Evolutionary conservation across 495 filamentous ascomycete genomes (phyloP), one percentile per base, ranked within the genome.

Genomic region (Darksidea phi): DNA sequence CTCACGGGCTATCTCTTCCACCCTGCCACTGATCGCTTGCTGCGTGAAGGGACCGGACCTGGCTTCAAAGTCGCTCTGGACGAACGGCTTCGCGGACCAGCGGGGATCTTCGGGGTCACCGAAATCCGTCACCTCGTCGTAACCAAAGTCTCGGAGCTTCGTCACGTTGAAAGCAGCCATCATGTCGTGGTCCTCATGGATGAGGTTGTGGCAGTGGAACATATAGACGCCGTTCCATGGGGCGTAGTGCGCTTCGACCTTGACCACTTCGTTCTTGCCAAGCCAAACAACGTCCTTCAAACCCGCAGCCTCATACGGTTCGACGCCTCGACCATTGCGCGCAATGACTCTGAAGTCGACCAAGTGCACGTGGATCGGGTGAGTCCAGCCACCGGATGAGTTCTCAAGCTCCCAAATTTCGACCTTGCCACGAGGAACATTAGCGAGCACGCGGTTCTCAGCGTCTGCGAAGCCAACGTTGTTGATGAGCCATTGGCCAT

Each of bases 161-260:
- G 79, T 79, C 38, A 83, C 76, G 55, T 84, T 84, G 66, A 84
- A 83, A 10, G 80, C 81, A 0, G 73, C 80, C 80, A 84, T 82
- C 82, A 84, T 84, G 55, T 80, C 81, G 63, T 84, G 72, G 62
- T 83, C 82, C 62, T 84, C 82, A 61, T 84, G 82, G 48, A 84
- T 75, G 36, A 82, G 68, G 55, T 84, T 84, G 65, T 84, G 81
- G 73, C 80, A 80, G 50, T 75, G 75, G 67, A 76, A 75, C 73
- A 74, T 82, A 68, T 83, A 83, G 8, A 82, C 68, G 6, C 81
- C 81, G 12, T 78, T 74, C 76, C 78, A 82, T 0, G 81, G 81
- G 0, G 73, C 75, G 53, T 79, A 83, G 48, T 75, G 74, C 0
- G 79, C 80, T 45, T 77, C 64, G 0, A 83, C 76, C 0, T 51